Base-by-base conservation (phyloP, 495 filamentous ascomycete genomes). In the Xylaria longipes region DNA sequence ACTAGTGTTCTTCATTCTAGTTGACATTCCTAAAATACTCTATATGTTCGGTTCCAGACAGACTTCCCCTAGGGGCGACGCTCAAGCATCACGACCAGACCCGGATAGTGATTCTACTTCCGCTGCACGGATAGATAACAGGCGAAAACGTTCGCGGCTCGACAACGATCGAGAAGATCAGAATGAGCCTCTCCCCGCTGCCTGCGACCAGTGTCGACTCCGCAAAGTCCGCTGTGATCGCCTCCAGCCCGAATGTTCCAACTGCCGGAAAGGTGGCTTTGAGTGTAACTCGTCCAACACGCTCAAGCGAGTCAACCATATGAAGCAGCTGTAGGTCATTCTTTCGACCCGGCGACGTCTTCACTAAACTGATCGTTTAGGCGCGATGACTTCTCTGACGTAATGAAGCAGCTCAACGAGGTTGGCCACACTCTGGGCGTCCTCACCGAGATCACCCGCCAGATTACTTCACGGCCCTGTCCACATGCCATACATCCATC, bases 221-320 rank as follows among this genome's bases (percentile, higher is more conserved):
- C 80, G 80, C 25, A 84, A 84, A 63, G 65, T 84, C 22, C 76
- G 70, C 54, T 83, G 80, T 52, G 82, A 83, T 64, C 79, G 78
- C 25, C 67, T 62, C 31, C 74, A 76, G 14, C 81, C 81, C 11
- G 73, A 76, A 20, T 84, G 80, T 73, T 75, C 72, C 25, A 78
- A 78, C 33, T 84, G 80, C 68, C 75, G 74, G 22, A 80, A 78
- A 46, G 68, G 70, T 43, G 75, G 75, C 45, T 50, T 72, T 29
- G 29, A 57, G n/a, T 74, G 72, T 48, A 74, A 54, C 25, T 70
- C 61, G 8, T 65, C 57, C 22, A 57, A 54, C 45, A 68, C 61
- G 2, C 31, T 65, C 14, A 72, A 74, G 33, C 72, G 65, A 4
- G 66, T 70, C 5, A 74, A 76, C 33, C 69, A 76, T 15, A 69